Conservation (phyloP, 495 filamentous ascomycete genomes). For the Aspergillus hancockii region DNA sequence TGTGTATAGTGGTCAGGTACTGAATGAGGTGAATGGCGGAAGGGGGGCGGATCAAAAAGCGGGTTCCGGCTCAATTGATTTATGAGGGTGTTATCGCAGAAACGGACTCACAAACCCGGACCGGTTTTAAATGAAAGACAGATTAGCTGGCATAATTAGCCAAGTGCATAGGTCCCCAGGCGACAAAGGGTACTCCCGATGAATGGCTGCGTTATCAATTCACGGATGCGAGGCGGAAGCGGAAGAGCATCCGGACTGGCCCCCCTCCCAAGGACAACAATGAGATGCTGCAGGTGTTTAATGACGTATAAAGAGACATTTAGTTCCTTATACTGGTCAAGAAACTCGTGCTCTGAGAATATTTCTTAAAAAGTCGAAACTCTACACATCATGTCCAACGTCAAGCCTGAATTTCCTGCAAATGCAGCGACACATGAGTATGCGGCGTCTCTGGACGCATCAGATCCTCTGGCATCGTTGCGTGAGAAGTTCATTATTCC, state of each 20-base stretch:
- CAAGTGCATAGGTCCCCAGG: too few species aligned
- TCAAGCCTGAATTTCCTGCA: conserved; percentile 35
- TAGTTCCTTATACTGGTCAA: not conserved
- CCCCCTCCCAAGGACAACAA: not conserved
- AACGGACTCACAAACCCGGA: not conserved
- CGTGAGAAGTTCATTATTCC: conserved; percentile 83
- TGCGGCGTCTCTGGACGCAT: conserved; percentile 64
- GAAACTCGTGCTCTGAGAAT: not conserved
- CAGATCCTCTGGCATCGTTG: conserved; percentile 66
- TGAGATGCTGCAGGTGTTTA: not conserved
- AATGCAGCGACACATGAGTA: conserved; percentile 50
- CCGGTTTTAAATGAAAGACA: not conserved
- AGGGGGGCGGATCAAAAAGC: not conserved
- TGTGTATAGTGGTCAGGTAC: not conserved
- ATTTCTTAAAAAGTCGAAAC: not conserved
- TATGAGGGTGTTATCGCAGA: not conserved
- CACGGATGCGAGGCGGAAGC: conserved; percentile 25
- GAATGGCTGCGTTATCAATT: not conserved
- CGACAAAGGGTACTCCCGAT: not conserved
- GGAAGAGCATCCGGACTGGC: conserved; percentile 21
- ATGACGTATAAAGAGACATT: conserved; percentile 1
- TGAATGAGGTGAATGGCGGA: not conserved
- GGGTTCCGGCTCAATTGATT: not conserved
- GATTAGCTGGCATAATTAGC: not conserved
- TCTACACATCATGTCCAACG: conserved; percentile 17